Base-by-base conservation (phyloP, 495 filamentous ascomycete species). In the Neurospora sp. region DNA sequence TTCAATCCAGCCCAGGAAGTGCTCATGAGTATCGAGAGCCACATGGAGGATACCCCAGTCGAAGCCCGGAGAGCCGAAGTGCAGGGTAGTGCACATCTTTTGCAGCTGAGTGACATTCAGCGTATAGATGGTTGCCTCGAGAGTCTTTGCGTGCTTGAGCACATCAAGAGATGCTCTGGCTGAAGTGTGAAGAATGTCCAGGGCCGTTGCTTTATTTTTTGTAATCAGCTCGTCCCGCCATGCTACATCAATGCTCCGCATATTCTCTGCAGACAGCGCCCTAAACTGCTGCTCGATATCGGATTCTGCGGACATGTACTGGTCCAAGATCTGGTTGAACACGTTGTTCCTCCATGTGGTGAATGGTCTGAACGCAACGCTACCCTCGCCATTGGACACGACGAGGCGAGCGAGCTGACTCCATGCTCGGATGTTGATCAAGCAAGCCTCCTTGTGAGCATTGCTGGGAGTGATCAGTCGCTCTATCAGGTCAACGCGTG, bases 361-460 rank as follows among this genome's bases (percentile, higher is more conserved):
- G 70, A 94, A 91, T 4, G 86, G 85, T 71, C 85, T 85, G 39
- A 92, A 86, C 16, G 82, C 83, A 10, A 79, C 79, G 7, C 81
- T 75, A 69, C 87, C 83, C 74, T 90, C 87, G 27, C 86, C 79
- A 0, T 84, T 88, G 0, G 90, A 89, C 6, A 94, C 77, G 74
- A 95, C 89, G 77, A 94, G 97, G 10, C 88, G 86, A 9, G 91
- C 88, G 41, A 98, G 87, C 77, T 92, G 90, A 69, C 85, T 83
- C 95, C 95, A 98, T 16, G 93, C 88, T 40, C 90, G 88, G 16
- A 98, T 82, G 69, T 90, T 97, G 75, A 98, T 91, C 70, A 90
- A 87, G 79, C 92, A 97, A 4, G 92, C 94, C 83, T 95, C 92
- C 73, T 88, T 89, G 79, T 99, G 96, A 4, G 95, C 96, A 40